These are phyloP conservation scores for Ceratobasidium sp. DNA, from an alignment of 1,284 basidiomycete species.

Conservation along the genomic window DNA sequence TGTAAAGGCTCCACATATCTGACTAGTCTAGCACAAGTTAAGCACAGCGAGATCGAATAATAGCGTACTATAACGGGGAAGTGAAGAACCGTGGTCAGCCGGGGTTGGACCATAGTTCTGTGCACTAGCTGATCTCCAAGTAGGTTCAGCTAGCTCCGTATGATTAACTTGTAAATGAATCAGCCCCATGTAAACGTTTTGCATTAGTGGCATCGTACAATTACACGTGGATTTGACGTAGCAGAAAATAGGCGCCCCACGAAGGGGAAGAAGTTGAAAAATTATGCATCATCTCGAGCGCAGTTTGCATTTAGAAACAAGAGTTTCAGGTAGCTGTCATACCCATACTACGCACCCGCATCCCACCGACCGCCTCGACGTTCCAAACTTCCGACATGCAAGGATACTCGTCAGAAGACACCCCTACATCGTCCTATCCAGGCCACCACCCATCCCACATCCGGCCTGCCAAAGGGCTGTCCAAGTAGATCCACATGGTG, in stretches of 20 bases:
- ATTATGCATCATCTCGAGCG: not conserved
- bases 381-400: not conserved
- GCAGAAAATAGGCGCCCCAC: not conserved
- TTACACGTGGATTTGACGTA: too few relatives aligned
- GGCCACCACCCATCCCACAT: not conserved
- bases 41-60: too few relatives aligned
- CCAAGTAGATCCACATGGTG: constrained; percentile 16
- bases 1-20: too few relatives aligned
- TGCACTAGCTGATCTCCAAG: not conserved
- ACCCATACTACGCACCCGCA: too few relatives aligned
- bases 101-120: not conserved
- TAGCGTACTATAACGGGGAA: not conserved
- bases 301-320: not conserved
- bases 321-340: not conserved
- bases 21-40: too few relatives aligned
- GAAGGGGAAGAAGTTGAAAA: constrained; percentile 23
- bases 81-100: not conserved
- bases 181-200: not conserved
- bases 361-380: constrained; percentile 6
- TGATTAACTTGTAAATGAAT: not conserved
- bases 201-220: too few relatives aligned
- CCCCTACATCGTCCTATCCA: not conserved
- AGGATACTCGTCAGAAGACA: not conserved
- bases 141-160: not conserved
- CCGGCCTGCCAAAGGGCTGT: not conserved